Conservation (phyloP, 148 eudicot genomes). For the Spergularia bocconei region DNA sequence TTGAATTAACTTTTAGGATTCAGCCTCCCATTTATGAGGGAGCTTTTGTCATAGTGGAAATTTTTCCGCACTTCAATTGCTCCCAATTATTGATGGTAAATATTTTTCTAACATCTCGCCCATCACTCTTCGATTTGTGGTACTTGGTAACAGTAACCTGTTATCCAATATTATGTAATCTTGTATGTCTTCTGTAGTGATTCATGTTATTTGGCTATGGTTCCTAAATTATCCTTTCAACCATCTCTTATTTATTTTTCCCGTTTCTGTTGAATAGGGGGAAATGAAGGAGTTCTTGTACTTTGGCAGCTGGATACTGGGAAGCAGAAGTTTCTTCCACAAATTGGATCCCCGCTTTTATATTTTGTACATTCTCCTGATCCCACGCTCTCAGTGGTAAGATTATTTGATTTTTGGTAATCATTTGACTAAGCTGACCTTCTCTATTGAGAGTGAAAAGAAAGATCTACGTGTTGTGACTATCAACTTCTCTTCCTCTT, state of each 20-base stretch:
- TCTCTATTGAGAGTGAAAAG: background rate
- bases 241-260: background rate
- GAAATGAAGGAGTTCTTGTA: constrained; percentile 94
- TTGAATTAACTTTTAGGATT: no score
- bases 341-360: constrained; percentile 77
- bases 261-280: constrained; percentile 48
- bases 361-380: constrained; percentile 67
- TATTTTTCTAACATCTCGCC: background rate
- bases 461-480: background rate
- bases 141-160: background rate
- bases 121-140: background rate
- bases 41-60: background rate
- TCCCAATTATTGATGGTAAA: background rate
- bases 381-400: constrained; percentile 72
- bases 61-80: background rate
- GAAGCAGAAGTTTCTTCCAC: constrained; percentile 77
- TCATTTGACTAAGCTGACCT: constrained; percentile 4
- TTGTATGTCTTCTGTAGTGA: background rate
- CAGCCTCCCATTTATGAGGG: background rate
- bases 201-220: constrained; percentile 2
- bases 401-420: constrained; percentile 16
- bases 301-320: constrained; percentile 96
- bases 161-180: background rate
- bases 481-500: background rate
- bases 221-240: background rate